Evolutionary conservation across 1,284 basidiomycete genomes (phyloP).

Genomic region (Chondrostereum purpureum): DNA sequence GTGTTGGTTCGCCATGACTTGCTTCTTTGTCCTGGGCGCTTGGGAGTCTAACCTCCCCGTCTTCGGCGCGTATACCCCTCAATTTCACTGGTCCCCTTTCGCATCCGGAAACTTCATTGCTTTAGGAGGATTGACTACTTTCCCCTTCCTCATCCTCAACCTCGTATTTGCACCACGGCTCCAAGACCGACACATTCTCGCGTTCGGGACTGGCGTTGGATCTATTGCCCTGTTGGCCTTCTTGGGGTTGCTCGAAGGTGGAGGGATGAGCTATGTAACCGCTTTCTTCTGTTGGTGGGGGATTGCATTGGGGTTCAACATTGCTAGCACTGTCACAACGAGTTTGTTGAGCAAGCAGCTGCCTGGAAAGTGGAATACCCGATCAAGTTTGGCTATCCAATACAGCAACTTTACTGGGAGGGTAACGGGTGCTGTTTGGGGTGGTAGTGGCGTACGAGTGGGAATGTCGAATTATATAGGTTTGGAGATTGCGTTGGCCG

Average conservation of each 20-base stretch:
- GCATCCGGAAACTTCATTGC: constrained; percentile 68
- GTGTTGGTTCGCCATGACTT: constrained; percentile 70
- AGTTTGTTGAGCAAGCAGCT: constrained; percentile 63
- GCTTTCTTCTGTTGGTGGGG: constrained; percentile 63
- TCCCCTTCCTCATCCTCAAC: constrained; percentile 64
- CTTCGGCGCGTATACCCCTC: constrained; percentile 38
- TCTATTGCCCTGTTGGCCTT: constrained; percentile 46
- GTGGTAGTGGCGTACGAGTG: constrained; percentile 56
- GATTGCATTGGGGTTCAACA: constrained; percentile 64
- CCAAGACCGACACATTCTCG: constrained; percentile 58
- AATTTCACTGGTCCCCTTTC: constrained; percentile 54
- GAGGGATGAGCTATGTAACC: constrained; percentile 39
- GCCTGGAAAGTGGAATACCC: constrained; percentile 53
- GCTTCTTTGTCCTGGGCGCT: constrained; percentile 65
- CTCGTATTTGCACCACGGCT: constrained; percentile 47
- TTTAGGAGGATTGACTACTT: constrained; percentile 52
- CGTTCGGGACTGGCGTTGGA: constrained; percentile 45
- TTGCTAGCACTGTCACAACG: constrained; percentile 60
- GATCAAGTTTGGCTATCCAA: constrained; percentile 53
- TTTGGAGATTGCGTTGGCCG: constrained; percentile 56
- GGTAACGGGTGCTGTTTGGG: constrained; percentile 60
- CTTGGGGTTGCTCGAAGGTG: constrained; percentile 33
- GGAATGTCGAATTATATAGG: constrained; percentile 60
- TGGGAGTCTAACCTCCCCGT: constrained; percentile 72
- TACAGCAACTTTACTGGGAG: constrained; percentile 62